These are phyloP conservation scores for Backusella liffmaniae DNA, from an alignment of 192 early-diverging fungal species.

Conservation along the genomic window DNA sequence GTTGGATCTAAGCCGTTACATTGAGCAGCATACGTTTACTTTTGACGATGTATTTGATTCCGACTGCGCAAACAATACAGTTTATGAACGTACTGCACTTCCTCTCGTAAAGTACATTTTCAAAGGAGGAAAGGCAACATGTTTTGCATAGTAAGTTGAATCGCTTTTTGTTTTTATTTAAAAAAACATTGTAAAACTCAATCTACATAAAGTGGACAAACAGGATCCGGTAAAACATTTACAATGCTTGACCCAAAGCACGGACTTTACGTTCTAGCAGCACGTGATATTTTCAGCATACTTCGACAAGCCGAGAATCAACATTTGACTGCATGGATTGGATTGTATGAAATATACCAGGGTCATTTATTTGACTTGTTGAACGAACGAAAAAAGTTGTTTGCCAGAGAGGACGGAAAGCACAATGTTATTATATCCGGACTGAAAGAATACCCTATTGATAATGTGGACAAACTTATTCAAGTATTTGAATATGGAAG, in stretches of 20 bases:
- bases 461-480: slow-evolving; percentile 83
- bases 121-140: slow-evolving; percentile 93
- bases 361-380: slow-evolving; percentile 94
- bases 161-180: not conserved
- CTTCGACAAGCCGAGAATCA: slow-evolving; percentile 66
- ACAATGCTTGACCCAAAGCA: slow-evolving; percentile 91
- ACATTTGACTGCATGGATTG: slow-evolving; percentile 80
- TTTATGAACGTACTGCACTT: slow-evolving; percentile 89
- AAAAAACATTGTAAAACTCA: not conserved
- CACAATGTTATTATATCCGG: slow-evolving; percentile 90
- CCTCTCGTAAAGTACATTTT: slow-evolving; percentile 96
- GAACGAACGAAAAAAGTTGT: slow-evolving; percentile 86
- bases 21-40: slow-evolving; percentile 90
- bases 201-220: slow-evolving; percentile 65
- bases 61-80: slow-evolving; percentile 74
- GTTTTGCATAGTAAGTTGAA: slow-evolving; percentile 91
- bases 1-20: slow-evolving; percentile 93
- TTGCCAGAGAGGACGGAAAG: slow-evolving; percentile 96
- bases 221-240: slow-evolving; percentile 88
- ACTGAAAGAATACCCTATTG: slow-evolving; percentile 85
- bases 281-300: slow-evolving; percentile 85
- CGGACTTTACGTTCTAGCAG: slow-evolving; percentile 92
- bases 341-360: slow-evolving; percentile 98
- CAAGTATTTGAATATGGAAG: slow-evolving; percentile 94
- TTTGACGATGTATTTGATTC: slow-evolving; percentile 98